phyloP scores from a whole-genome alignment of 2,329 filamentous ascomycete species.

The Cyphellophora attinorum region DNA sequence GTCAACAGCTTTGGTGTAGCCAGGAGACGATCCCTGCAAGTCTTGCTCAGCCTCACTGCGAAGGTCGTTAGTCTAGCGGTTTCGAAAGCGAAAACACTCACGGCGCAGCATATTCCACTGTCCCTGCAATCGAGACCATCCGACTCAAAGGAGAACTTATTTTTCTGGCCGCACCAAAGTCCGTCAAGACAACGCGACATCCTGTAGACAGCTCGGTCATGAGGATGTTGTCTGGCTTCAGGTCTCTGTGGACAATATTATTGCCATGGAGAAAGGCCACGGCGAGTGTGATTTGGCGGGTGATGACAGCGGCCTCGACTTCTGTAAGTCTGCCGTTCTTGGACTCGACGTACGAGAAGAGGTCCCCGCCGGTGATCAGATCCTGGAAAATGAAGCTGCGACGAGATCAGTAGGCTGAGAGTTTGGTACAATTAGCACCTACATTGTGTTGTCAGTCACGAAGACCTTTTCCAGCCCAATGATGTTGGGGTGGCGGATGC shows the following conservation, averaged over 20 bases:
- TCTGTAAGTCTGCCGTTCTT: slow-evolving; percentile 38
- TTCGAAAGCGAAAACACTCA: too few relatives aligned
- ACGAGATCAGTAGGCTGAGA: slow-evolving; percentile 8
- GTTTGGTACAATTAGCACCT: slow-evolving; percentile 15
- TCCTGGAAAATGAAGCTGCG: slow-evolving; percentile 52
- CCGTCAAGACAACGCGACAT: slow-evolving; percentile 47
- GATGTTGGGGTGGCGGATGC: slow-evolving; percentile 52
- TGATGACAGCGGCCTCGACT: slow-evolving; percentile 43
- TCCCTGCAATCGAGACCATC: slow-evolving; percentile 48
- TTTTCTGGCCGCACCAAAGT: slow-evolving; percentile 48
- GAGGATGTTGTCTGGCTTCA: slow-evolving; percentile 56
- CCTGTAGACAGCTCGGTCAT: slow-evolving; percentile 44
- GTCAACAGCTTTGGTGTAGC: slow-evolving; percentile 49
- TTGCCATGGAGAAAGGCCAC: slow-evolving; percentile 48
- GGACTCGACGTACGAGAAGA: slow-evolving; percentile 49
- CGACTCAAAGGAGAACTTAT: slow-evolving; percentile 24
- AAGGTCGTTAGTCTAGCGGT: slow-evolving; percentile 7
- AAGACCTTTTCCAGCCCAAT: slow-evolving; percentile 48
- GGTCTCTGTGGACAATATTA: slow-evolving; percentile 50
- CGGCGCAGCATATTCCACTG: slow-evolving; percentile 50
- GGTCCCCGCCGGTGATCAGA: slow-evolving; percentile 49
- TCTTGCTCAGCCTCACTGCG: slow-evolving; percentile 15
- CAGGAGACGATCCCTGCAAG: slow-evolving; percentile 1
- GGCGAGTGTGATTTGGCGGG: slow-evolving; percentile 47
- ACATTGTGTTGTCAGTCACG: slow-evolving; percentile 42